phyloP scores from a whole-genome alignment of 2,329 filamentous ascomycete genomes.

The Proliferodiscus dingleyae region DNA sequence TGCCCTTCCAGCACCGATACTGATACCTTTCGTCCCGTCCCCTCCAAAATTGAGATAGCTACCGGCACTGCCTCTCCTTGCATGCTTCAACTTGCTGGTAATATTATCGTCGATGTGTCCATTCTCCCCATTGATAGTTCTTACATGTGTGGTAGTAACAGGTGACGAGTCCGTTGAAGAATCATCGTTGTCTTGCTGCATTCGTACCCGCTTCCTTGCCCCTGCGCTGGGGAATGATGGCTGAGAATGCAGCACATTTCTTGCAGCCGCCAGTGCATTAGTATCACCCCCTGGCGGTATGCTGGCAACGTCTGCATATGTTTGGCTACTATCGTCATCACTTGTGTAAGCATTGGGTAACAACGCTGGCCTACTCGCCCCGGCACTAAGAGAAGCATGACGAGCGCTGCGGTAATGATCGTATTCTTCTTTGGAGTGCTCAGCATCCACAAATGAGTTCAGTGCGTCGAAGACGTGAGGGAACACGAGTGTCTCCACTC shows the following conservation, averaged over 20 bases:
- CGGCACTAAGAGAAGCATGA: constrained; percentile 21
- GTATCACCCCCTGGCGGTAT: constrained; percentile 7
- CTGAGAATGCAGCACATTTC: constrained; percentile 2
- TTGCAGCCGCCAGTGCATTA: constrained; percentile 4
- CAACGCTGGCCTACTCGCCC: constrained; percentile 11
- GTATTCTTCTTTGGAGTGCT: constrained; percentile 56
- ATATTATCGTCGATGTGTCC: not conserved
- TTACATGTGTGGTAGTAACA: constrained; percentile 6
- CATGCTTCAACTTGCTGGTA: constrained; percentile 5
- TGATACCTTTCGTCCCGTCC: constrained; percentile 22
- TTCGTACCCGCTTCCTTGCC: constrained; percentile 15
- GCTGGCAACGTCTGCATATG: constrained; percentile 16
- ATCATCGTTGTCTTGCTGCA: constrained; percentile 17
- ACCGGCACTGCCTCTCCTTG: constrained; percentile 23
- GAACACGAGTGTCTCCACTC: constrained; percentile 81
- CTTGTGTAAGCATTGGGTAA: constrained; percentile 14
- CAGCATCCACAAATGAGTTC: constrained; percentile 59
- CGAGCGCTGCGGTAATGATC: constrained; percentile 43
- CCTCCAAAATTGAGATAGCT: constrained; percentile 26
- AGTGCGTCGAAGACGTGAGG: constrained; percentile 83
- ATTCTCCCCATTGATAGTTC: constrained; percentile 9
- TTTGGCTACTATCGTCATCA: constrained; percentile 21
- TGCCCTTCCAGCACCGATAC: constrained; percentile 23
- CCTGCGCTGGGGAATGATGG: constrained; percentile 7
- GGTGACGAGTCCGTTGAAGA: constrained; percentile 21